These are phyloP conservation scores for Elsinoe ampelina DNA, from an alignment of 2,329 filamentous ascomycete genomes.

Conservation along the genomic window DNA sequence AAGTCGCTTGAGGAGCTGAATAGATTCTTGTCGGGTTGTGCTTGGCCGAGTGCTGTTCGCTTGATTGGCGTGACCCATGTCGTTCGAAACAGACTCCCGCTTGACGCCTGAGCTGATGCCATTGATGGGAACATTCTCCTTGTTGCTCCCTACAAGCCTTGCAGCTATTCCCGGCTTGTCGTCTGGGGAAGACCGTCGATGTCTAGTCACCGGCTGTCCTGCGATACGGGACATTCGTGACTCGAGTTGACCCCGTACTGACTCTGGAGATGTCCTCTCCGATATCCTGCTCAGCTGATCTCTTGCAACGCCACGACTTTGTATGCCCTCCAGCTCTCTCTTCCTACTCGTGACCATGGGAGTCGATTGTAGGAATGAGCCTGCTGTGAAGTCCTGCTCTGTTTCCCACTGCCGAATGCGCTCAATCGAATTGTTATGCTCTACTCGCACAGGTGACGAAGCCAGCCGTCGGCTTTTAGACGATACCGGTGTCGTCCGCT, in stretches of 20 bases:
- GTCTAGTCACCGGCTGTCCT: slow-evolving; percentile 6
- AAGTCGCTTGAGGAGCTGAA: slow-evolving; percentile 37
- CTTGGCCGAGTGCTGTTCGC: neutral
- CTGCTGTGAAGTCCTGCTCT: slow-evolving; percentile 37
- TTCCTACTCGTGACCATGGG: slow-evolving; percentile 34
- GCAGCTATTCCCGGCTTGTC: slow-evolving; percentile 14
- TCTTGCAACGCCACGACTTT: slow-evolving; percentile 27
- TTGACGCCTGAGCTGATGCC: slow-evolving; percentile 26
- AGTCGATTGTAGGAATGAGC: slow-evolving; percentile 40
- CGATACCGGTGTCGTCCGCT: slow-evolving; percentile 23
- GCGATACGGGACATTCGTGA: slow-evolving; percentile 4
- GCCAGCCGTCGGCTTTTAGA: slow-evolving; percentile 14
- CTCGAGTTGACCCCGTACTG: neutral
- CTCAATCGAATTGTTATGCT: slow-evolving; percentile 17
- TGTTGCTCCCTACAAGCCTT: slow-evolving; percentile 22
- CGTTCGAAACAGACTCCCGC: slow-evolving; percentile 21
- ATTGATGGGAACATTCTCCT: slow-evolving; percentile 23
- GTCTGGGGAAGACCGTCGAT: slow-evolving; percentile 1
- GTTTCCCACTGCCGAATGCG: slow-evolving; percentile 27
- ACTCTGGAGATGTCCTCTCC: slow-evolving; percentile 10
- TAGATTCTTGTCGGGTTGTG: slow-evolving; percentile 28
- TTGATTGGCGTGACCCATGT: slow-evolving; percentile 20
- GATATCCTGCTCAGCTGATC: slow-evolving; percentile 20
- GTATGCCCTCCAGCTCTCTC: slow-evolving; percentile 33
- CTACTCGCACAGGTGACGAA: slow-evolving; percentile 18